Conservation (phyloP, 2,329 filamentous ascomycete species). For the Cladophialophora psammophila region DNA sequence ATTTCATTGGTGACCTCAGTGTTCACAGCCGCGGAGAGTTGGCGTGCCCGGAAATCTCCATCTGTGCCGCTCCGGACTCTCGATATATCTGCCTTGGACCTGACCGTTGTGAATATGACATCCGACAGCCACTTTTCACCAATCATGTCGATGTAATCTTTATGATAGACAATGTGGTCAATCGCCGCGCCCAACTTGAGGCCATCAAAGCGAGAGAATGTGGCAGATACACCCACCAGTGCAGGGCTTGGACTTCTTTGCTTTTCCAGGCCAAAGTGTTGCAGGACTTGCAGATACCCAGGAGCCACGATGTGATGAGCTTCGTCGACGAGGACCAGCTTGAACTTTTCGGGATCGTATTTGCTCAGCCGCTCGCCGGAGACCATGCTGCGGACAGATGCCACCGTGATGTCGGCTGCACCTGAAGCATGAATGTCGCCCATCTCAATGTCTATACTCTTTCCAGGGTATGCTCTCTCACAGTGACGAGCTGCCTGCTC, state of each 20-base stretch:
- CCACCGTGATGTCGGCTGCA: slow-evolving; percentile 87
- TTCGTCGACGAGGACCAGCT: slow-evolving; percentile 92
- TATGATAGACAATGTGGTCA: slow-evolving; percentile 96
- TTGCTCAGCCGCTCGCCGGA: slow-evolving; percentile 80
- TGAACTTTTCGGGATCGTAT: slow-evolving; percentile 80
- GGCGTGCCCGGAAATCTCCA: slow-evolving; percentile 80
- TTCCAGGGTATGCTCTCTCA: slow-evolving; percentile 76
- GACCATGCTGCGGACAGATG: slow-evolving; percentile 83
- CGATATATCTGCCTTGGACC: slow-evolving; percentile 80
- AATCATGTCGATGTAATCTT: slow-evolving; percentile 81
- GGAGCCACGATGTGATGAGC: slow-evolving; percentile 93
- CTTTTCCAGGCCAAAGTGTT: slow-evolving; percentile 76
- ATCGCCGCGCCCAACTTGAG: slow-evolving; percentile 82
- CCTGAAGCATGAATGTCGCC: slow-evolving; percentile 78
- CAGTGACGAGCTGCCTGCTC: slow-evolving; percentile 93
- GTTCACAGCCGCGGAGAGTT: slow-evolving; percentile 85
- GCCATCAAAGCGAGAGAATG: slow-evolving; percentile 80
- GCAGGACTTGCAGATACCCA: slow-evolving; percentile 75
- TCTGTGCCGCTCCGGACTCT: slow-evolving; percentile 68
- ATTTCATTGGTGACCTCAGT: slow-evolving; percentile 81
- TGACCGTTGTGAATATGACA: slow-evolving; percentile 92
- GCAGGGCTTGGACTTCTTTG: slow-evolving; percentile 62
- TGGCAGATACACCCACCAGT: slow-evolving; percentile 89
- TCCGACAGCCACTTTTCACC: slow-evolving; percentile 89
- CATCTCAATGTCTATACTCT: slow-evolving; percentile 91